phyloP scores from a whole-genome alignment of 306 rosid species.

The Cajanus cajan region DNA sequence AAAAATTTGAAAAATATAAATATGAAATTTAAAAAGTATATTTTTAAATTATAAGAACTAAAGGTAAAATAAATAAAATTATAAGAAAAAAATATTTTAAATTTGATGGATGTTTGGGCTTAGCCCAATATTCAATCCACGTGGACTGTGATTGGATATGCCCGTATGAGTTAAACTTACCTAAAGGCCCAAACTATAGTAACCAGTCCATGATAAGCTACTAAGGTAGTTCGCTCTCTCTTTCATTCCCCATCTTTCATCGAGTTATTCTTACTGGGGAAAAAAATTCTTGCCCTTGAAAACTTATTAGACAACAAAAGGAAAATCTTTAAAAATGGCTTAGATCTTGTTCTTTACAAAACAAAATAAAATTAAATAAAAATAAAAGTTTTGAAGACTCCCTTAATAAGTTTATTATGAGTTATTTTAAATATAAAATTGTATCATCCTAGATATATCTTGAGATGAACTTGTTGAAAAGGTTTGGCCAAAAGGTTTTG shows the following conservation, averaged over 20 bases:
- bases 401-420: not conserved
- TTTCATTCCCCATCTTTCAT: not conserved
- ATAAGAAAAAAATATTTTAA: too few species aligned
- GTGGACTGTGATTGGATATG: not conserved
- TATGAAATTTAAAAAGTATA: too few species aligned
- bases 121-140: not conserved
- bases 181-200: not conserved
- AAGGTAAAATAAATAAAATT: too few species aligned
- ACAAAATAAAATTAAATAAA: too few species aligned
- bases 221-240: not conserved
- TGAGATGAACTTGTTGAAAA: too few species aligned
- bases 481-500: too few species aligned
- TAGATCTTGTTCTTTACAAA: not conserved
- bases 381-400: not conserved
- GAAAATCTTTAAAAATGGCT: not conserved
- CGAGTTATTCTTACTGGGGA: not conserved
- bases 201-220: not conserved
- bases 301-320: not conserved
- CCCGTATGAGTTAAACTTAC: not conserved
- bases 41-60: too few species aligned
- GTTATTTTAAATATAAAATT: not conserved
- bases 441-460: too few species aligned
- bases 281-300: not conserved
- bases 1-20: too few species aligned
- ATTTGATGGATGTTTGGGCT: not conserved